phyloP scores from a whole-genome alignment of 371 early-diverging fungal genomes.

The Racocetra persica region DNA sequence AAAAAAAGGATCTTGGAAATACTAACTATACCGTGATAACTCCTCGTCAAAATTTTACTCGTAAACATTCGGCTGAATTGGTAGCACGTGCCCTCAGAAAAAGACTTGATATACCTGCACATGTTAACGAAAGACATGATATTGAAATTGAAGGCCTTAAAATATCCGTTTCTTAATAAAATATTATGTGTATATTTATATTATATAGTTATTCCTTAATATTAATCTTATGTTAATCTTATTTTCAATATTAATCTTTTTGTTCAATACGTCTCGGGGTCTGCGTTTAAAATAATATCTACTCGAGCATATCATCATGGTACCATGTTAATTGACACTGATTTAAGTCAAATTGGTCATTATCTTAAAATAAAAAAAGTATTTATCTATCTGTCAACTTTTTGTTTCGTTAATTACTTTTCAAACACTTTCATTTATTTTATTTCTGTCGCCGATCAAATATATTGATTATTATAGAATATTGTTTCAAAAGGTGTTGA shows the following conservation, averaged over 20 bases:
- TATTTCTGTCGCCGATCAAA: too few species aligned
- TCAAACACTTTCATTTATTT: too few species aligned
- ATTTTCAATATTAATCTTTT: too few species aligned
- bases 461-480: constrained; percentile 44
- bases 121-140: constrained; percentile 90
- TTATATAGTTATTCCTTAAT: constrained; percentile 1
- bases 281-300: constrained; percentile 91
- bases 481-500: constrained; percentile 88
- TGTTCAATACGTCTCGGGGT: constrained; percentile 78
- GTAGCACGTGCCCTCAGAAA: constrained; percentile 79
- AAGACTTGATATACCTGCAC: constrained; percentile 81
- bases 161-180: constrained; percentile 48
- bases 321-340: constrained; percentile 94
- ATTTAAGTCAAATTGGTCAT: constrained; percentile 69
- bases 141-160: constrained; percentile 82
- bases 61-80: constrained; percentile 78
- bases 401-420: too few species aligned
- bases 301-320: constrained; percentile 95
- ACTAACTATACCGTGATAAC: constrained; percentile 92
- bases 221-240: neutral
- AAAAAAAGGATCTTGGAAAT: constrained; percentile 88
- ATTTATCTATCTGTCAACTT: neutral
- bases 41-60: constrained; percentile 87
- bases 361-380: constrained; percentile 47
- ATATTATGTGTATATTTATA: constrained; percentile 39